Base-by-base conservation (phyloP, 805 yeast species). In the Suhomyces kilbournensis region DNA sequence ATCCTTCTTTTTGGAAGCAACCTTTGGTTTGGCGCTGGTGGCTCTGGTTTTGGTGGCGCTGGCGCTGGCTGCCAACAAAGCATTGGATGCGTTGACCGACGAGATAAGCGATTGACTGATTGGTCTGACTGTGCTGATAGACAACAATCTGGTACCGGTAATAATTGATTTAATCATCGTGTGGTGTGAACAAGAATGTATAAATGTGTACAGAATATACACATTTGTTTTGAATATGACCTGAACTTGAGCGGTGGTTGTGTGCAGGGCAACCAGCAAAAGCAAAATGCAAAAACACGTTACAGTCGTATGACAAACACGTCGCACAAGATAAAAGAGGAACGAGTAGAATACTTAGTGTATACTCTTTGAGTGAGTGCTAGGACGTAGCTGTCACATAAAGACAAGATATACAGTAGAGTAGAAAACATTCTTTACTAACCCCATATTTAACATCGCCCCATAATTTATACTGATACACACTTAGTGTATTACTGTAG, bases 1-100 rank as follows among this genome's bases (percentile, higher is more conserved):
- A 39, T 57, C 56, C 53, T 60, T 52, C 35, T 57, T 56, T 35
- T 54, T 51, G 51, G 26, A 3, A 10, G 39, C 32, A 20, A 30
- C 43, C 19, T 46, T 34, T 25, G 23, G 22, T 43, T 43, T 23
- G 23, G 46, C 26, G 20, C 26, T 14, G 30, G 14, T 17, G 26
- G 19, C 25, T 19, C 34, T 35, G 44, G 48, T 22, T n/a, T 19
- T 46, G 40, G 30, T 22, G 38, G 35, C 23, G 17, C 14, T 19
- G 25, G 26, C 45, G 17, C 23, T 23, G 39, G 30, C 30, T 1
- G 50, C 50, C 22, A 30, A 15, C 44, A 40, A 38, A 15, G 20
- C 23, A 25, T 42, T 10, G 19, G 38, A 25, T 7, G 45, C 12
- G n/a, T 19, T 15, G n/a, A 47, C 12, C 22, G 38, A 25, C 7